Conservation (phyloP, 2,329 filamentous ascomycete species). For the Verticillium longisporum region DNA sequence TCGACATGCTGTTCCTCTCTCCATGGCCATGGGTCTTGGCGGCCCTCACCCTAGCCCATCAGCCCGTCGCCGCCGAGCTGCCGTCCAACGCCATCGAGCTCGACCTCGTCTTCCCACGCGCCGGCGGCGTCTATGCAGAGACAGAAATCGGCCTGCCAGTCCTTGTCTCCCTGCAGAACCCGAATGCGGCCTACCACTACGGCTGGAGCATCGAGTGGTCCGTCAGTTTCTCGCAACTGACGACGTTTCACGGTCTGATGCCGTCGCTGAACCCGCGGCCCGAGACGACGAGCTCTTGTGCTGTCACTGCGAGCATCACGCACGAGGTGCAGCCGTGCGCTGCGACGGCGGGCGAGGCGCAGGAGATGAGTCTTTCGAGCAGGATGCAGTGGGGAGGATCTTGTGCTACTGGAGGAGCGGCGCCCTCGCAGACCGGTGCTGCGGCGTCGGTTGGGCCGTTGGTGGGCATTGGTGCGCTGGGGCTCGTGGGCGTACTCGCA, state of each 20-base stretch:
- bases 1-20: background rate
- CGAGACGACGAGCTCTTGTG: slow-evolving; percentile 5
- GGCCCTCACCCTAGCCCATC: background rate
- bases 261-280: background rate
- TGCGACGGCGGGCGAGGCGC: slow-evolving; percentile 7
- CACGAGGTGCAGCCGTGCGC: slow-evolving; percentile 8
- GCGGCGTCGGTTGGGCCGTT: slow-evolving; percentile 3
- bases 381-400: background rate
- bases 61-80: slow-evolving; percentile 2
- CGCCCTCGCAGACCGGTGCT: slow-evolving; percentile 18
- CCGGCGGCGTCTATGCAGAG: slow-evolving; percentile 7
- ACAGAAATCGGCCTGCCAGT: slow-evolving; percentile 8
- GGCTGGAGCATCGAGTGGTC: slow-evolving; percentile 9
- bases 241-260: slow-evolving; percentile 7
- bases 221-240: slow-evolving; percentile 8
- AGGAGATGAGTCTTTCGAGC: slow-evolving; percentile 8
- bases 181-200: slow-evolving; percentile 9
- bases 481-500: background rate
- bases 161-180: slow-evolving; percentile 10
- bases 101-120: slow-evolving; percentile 9
- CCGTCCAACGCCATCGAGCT: slow-evolving; percentile 10
- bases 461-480: background rate
- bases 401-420: slow-evolving; percentile 11
- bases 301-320: slow-evolving; percentile 8
- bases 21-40: background rate